phyloP scores from a whole-genome alignment of 164 flowering plant species.

The Saururus chinensis region DNA sequence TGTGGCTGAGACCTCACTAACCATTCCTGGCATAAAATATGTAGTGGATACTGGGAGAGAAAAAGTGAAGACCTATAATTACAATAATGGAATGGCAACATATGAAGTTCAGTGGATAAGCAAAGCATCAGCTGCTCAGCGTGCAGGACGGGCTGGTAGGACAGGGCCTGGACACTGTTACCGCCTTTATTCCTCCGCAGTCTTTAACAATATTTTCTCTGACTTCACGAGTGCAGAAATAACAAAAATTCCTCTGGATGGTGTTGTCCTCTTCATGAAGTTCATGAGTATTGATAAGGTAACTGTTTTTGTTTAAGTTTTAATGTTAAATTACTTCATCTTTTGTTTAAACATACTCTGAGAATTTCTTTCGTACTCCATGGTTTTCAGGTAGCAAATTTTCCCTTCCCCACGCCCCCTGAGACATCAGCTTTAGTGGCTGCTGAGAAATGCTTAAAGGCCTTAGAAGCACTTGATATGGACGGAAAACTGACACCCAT shows the following conservation, averaged over 20 bases:
- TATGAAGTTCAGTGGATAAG: constrained; percentile 94
- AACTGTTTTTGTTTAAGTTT: constrained; percentile 2
- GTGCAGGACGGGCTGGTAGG: constrained; percentile 98
- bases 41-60: constrained; percentile 97
- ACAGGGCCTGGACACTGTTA: constrained; percentile 97
- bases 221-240: constrained; percentile 81
- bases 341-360: constrained; percentile 1
- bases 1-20: constrained; percentile 98
- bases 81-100: constrained; percentile 75
- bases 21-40: constrained; percentile 92
- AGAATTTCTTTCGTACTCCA: not conserved
- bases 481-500: constrained; percentile 60
- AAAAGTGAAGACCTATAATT: constrained; percentile 75
- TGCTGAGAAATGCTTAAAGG: constrained; percentile 76
- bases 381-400: constrained; percentile 58
- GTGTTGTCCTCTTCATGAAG: constrained; percentile 83
- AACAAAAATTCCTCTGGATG: constrained; percentile 78
- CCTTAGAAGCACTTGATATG: constrained; percentile 74
- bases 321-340: not conserved
- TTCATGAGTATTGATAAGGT: constrained; percentile 86
- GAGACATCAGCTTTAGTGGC: constrained; percentile 45
- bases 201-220: constrained; percentile 50
- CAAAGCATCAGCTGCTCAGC: constrained; percentile 96
- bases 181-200: constrained; percentile 89
- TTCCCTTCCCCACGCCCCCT: constrained; percentile 97